Evolutionary conservation across 2,329 filamentous ascomycete species (phyloP).

Genomic region (Periconia sp.): DNA sequence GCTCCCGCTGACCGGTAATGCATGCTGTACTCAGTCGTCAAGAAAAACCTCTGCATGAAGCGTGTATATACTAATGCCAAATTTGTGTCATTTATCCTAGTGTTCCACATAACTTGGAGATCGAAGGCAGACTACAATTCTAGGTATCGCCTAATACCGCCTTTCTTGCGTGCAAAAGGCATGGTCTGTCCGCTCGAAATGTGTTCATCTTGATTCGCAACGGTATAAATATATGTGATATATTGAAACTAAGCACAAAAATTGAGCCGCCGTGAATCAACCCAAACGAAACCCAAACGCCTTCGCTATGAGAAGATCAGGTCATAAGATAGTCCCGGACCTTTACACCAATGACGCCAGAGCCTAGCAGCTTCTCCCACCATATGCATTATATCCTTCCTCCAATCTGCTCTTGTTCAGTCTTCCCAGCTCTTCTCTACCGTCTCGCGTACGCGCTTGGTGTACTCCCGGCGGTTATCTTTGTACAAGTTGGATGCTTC

Average conservation of each 20-base stretch:
- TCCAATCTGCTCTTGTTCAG: slow-evolving; percentile 40
- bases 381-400: slow-evolving; percentile 12
- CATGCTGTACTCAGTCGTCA: no score
- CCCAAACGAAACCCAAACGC: slow-evolving; percentile 20
- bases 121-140: no score
- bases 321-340: slow-evolving; percentile 8
- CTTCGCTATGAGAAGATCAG: slow-evolving; percentile 24
- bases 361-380: slow-evolving; percentile 21
- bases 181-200: not conserved
- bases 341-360: slow-evolving; percentile 11
- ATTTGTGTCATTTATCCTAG: no score
- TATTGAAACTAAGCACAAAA: not conserved
- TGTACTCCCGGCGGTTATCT: slow-evolving; percentile 95
- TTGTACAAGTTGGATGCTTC: slow-evolving; percentile 98
- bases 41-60: no score
- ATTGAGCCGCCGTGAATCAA: slow-evolving; percentile 12
- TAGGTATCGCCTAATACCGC: no score
- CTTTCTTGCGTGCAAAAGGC: not conserved
- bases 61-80: no score
- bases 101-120: no score
- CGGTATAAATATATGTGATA: not conserved
- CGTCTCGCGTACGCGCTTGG: slow-evolving; percentile 90
- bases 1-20: not conserved
- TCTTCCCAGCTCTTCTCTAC: slow-evolving; percentile 99
- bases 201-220: not conserved